Base-by-base conservation (phyloP, 805 yeast species). In the Schizosaccharomyces octosporus region DNA sequence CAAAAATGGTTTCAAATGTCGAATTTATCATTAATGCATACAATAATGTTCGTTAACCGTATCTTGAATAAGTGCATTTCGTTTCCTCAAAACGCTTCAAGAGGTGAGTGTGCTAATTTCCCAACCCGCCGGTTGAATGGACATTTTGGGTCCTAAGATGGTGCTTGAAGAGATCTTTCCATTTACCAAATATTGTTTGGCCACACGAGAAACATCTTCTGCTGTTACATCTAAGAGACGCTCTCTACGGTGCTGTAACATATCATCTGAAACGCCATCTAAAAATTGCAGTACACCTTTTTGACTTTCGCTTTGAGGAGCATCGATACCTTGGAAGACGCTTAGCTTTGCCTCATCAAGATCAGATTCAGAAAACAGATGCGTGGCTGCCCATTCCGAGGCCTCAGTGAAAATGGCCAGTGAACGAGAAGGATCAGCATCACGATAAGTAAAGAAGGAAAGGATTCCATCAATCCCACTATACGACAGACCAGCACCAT, bases 401-500 rank as follows among this genome's bases (percentile, higher is more conserved):
- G 82, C 75, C 4, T 75, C 71, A 31, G 72, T 69, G 69, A 86
- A 85, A 1, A 84, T 78, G 2, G 74, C 71, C 11, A 86, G 70
- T 1, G 96, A 84, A 64, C 81, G 79, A 48, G 77, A 69, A 0
- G 96, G 87, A 65, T 86, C 83, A 19, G 98, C 98, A 70, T 93
- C 98, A 66, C 98, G 79, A 74, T 90, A 93, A 0, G 97, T 88
- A 72, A 84, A 93, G 72, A 78, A 87, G 42, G 85, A 79, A 67
- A 90, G 80, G 2, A 82, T 67, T 0, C 97, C 97, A 60, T 85
- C 87, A 27, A 86, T 69, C 0, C 90, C 87, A 69, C 83, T 85
- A 70, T 83, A 93, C 6, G 79, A 73, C 4, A 95, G 85, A 3
- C 98, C 98, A 5, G 95, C 97, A 6, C 98, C 98, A 69, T 93